These are phyloP conservation scores for Penicillium antarcticum DNA, from an alignment of 495 filamentous ascomycete species.

Conservation along the genomic window DNA sequence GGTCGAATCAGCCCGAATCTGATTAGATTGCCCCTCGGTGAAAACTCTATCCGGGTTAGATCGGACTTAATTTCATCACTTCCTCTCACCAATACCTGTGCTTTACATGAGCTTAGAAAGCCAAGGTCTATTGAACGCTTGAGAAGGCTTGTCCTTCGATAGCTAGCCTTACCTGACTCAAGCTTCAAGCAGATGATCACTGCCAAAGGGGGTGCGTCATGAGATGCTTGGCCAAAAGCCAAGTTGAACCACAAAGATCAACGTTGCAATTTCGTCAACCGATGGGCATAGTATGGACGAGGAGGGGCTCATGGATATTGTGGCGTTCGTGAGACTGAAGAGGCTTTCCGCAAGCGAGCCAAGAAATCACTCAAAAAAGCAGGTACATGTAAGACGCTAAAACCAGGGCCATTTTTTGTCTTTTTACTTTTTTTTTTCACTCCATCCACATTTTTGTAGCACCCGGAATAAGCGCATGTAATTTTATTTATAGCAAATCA, in stretches of 20 bases:
- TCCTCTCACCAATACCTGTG: background rate
- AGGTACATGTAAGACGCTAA: too few relatives aligned
- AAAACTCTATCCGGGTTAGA: background rate
- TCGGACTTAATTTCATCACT: background rate
- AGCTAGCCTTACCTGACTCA: background rate
- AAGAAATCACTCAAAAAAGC: background rate
- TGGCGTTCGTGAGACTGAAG: background rate
- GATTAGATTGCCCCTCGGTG: conserved; percentile 15
- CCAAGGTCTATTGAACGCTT: background rate
- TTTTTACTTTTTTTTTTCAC: background rate
- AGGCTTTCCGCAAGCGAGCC: background rate
- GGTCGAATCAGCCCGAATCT: conserved; percentile 6
- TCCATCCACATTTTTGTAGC: background rate
- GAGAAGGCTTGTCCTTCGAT: background rate
- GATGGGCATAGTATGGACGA: background rate
- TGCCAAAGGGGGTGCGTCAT: background rate
- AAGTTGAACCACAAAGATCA: background rate
- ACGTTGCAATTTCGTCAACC: background rate
- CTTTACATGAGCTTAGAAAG: too few relatives aligned
- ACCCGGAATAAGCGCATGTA: background rate
- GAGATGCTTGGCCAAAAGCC: too few relatives aligned
- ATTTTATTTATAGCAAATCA: too few relatives aligned
- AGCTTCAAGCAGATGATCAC: background rate
- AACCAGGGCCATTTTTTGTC: background rate
- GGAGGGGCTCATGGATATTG: background rate